Evolutionary conservation across 495 filamentous ascomycete genomes (phyloP), one percentile per base, ranked within the genome.

Genomic region (Lindgomyces ingoldianus): DNA sequence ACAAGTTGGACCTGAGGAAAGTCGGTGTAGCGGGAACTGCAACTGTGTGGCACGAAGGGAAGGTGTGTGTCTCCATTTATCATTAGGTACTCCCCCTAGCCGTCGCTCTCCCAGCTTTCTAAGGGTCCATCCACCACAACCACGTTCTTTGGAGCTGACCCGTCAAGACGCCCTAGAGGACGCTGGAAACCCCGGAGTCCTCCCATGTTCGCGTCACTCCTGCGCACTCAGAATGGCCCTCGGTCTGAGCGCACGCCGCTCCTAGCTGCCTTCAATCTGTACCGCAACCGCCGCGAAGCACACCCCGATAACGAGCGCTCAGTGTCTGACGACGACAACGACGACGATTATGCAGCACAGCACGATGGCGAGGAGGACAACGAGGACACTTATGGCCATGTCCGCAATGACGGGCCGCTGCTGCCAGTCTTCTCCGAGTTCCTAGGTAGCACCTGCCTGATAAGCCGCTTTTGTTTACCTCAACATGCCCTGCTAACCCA

Each of bases 391-490:
- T 11, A 61, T 14, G 57, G 47, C 2, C 21, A 14, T 6, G 44
- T 29, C 4, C 47, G 54, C 9, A 33, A 47, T 22, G 68, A 71
- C 50, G 64, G 64, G 9, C 61, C 68, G 18, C 47, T 71, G 45
- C 68, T 71, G 4, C 68, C 68, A 18, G 65, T 71, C 51, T 71
- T 71, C 59, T 65, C 67, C 22, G 68, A 71, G 26, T 27, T 68
- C 21, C 61, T 71, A 51, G 68, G 68, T 71, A 58, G 27, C 29
- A 47, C n/a, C n/a, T 19, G 3, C 1, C n/a, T 26, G 45, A 1
- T 18, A 9, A 4, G 16, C 18, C 2, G 4, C 46, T 36, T 56
- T 62, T 70, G 62, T 64, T 65, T 65, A 60, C 33, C 33, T 39
- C 33, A n/a, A n/a, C n/a, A n/a, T n/a, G n/a, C 60, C 36, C 45